Evolutionary conservation across 148 eudicot genomes (phyloP), one percentile per base, ranked within the genome.

Genomic region (Limonium bicolor): DNA sequence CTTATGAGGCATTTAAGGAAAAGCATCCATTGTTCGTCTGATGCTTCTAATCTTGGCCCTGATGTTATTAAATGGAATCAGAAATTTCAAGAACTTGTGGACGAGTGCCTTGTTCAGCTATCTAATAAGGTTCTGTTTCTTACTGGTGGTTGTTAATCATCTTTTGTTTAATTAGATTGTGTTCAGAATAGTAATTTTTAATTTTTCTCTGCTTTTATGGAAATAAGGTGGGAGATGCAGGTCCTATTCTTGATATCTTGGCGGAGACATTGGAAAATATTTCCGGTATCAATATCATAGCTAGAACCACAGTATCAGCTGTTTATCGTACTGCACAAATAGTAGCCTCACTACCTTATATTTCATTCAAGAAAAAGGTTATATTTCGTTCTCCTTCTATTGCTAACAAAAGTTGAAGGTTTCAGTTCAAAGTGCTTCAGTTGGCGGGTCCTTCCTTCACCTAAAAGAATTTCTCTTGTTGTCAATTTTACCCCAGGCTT

Each of bases 191-290:
- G n/a, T n/a, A n/a, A n/a, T n/a, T n/a, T n/a, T n/a, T n/a, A n/a
- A n/a, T n/a, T n/a, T n/a, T n/a, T n/a, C n/a, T n/a, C n/a, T 36
- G 15, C 16, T 22, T 26, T 25, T 41, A 31, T 30, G 12, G 37
- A 61, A 63, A n/a, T n/a, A 73, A 92, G 99, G 95, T 92, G 56
- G 99, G 99, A 65, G 95, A 92, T 71, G 99, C 94, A 17, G 74
- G 95, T 44, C 90, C 82, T 46, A 70, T 92, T 53, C 86, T 84
- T 52, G 95, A 85, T 61, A 76, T 77, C 27, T 85, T 92, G 95
- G 88, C 99, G 27, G 84, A 64, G 52, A 76, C 72, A 90, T 53
- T 92, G 56, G 99, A 92, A 56, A 92, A 76, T 64, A 65, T 78
- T 27, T 70, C 99, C 50, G 66, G 62, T 65, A 67, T 78, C 46